Base-by-base conservation (phyloP, 1,284 basidiomycete genomes). In the Ustilago lituana region DNA sequence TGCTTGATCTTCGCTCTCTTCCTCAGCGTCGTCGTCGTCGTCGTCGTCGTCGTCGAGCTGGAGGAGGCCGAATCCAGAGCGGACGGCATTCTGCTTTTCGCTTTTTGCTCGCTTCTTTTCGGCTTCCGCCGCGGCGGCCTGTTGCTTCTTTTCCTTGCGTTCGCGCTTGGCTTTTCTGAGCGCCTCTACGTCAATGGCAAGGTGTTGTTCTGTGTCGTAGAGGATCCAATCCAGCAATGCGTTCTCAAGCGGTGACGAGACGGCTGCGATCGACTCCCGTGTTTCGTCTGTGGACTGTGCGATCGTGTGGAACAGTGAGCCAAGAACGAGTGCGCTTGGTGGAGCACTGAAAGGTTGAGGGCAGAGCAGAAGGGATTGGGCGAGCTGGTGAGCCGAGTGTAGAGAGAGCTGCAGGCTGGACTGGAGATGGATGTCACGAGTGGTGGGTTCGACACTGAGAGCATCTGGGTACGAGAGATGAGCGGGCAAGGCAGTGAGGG, bases 111-210 rank as follows among this genome's bases (percentile, higher is more conserved):
- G 33, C 39, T 53, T 62, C 54, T 65, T 52, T 15, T 61, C 49
- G 5, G 53, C 53, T 23, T 65, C 47, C 1, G 47, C 51, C 3
- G 45, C 43, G 9, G 47, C 52, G 6, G 33, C 39, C 12, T 71
- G 63, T 22, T 32, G 33, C 37, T 58, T 59, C 48, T 66, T 66
- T 24, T 66, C 68, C 40, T 64, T 72, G 14, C 59, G 54, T 4
- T 72, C 69, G 7, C 57, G 51, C 24, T 72, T 72, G 12, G 60
- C 60, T 31, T 67, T 67, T 11, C 69, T 36, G n/a, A 67, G 22
- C 27, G 69, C 64, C 37, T 72, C 69, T 10, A 72, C 53, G 20
- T 72, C 64, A 60, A 72, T 72, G 14, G 64, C 56, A 14, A 72
- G 60, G 33, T 55, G 44, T 10, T 67, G 29, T 26, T 60, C 44